Evolutionary conservation across 2,329 filamentous ascomycete genomes (phyloP), one percentile per base, ranked within the genome.

Genomic region (Botrytis elliptica): DNA sequence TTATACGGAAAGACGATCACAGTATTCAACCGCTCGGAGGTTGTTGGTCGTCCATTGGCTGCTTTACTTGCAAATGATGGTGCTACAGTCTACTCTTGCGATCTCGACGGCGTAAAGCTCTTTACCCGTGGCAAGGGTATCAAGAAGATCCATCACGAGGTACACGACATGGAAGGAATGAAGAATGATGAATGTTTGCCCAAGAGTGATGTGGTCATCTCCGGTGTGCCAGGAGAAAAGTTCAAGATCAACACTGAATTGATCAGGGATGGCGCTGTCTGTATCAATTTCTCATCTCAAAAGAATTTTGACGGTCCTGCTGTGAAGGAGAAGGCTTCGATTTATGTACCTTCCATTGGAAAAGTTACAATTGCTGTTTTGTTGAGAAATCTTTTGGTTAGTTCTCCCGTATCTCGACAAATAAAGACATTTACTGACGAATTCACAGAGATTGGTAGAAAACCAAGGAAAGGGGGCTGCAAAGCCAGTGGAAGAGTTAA

Each of bases 361-460:
- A 99, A 98, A 85, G 95, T 98, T 66, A 99, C 96, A 0, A 98
- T 98, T 81, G 93, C 95, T 25, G 91, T 98, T 49, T 84, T 99
- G 74, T 85, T 98, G 80, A 88, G 96, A 73, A 99, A 99, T 81
- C 84, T 98, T 52, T 87, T 98, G 81, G 77, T 77, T 72, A 68
- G 75, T 73, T 2, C 12, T 46, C 25, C 68, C n/a, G 4, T 42
- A 1, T 25, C 9, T 46, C 14, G 14, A 12, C 4, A 16, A 12
- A 49, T 9, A 25, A 69, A 22, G 10, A 4, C 18, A 1, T 18
- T 18, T 42, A 38, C 40, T 69, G 20, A 60, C 25, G 20, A 12
- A 3, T 62, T 29, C 36, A 18, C 33, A 73, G 71, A 60, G 71
- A 62, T 60, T 73, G 25, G 71, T 73, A 49, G 64, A 36, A 18